phyloP scores from a whole-genome alignment of 2,329 filamentous ascomycete genomes.

The Colletotrichum spaethianum region DNA sequence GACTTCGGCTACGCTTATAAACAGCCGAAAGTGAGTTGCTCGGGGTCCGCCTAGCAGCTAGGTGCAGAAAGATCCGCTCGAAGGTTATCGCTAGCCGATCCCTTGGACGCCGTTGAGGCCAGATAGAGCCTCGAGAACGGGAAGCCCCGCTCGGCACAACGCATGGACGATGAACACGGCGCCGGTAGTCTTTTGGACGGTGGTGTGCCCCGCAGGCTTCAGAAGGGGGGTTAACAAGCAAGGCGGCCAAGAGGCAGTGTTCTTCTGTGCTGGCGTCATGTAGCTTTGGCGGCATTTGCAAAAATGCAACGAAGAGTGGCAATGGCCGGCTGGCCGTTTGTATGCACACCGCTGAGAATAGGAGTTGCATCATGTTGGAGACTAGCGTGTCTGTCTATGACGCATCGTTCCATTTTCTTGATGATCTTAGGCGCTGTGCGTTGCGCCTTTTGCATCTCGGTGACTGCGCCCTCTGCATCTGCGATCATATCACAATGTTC shows the following conservation, averaged over 20 bases:
- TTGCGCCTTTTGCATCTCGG: background rate
- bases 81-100: too few species aligned
- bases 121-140: constrained; percentile 2
- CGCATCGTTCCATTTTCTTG: background rate
- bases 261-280: background rate
- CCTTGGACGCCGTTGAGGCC: background rate
- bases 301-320: background rate
- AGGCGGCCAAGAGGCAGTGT: background rate
- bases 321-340: background rate
- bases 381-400: background rate
- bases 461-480: background rate
- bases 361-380: background rate
- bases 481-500: background rate
- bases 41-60: background rate
- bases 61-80: background rate
- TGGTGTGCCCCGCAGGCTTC: background rate
- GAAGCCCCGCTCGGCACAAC: background rate
- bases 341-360: background rate
- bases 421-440: background rate
- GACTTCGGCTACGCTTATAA: background rate
- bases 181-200: background rate
- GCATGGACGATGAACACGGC: background rate
- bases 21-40: background rate
- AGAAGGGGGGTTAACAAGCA: background rate
- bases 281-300: background rate